Evolutionary conservation across 495 filamentous ascomycete genomes (phyloP), one percentile per base, ranked within the genome.

Genomic region (Penicillium malachiteum): DNA sequence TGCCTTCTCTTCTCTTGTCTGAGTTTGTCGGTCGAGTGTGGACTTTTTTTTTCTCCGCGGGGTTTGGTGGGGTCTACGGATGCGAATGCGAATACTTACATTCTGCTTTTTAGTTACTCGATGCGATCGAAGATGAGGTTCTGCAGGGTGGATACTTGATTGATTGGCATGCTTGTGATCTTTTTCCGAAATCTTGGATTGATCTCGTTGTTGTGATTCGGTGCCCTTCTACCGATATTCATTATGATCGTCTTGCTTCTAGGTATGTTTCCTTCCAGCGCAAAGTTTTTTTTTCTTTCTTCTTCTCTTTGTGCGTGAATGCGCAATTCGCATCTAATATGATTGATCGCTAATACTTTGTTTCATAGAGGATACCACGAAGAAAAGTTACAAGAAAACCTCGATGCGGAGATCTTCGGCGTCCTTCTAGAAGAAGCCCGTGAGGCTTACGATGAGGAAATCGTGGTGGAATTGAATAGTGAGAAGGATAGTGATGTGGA

Each of bases 331-430:
- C 33, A 55, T 47, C 41, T 1, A 44, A 14, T 44, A n/a, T 32
- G 35, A 33, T 12, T 3, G 21, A 13, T 17, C 18, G 14, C n/a
- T 37, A 35, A 16, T 42, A 55, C 18, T 35, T 32, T 14, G 55
- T 37, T 17, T 44, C 40, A 1, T 42, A 89, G 90, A 54, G 84
- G 87, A 54, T 96, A 95, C 67, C 73, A 83, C 64, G 87, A 96
- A 71, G 72, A 79, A 53, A 99, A 99, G 68, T 72, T 99, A 26
- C 88, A 97, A 67, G 94, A 97, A 70, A 99, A 99, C 67, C 70
- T 99, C 37, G 95, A 97, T 73, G 86, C 90, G 31, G 95, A 99
- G 78, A 99, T 99, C 65, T 97, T 97, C 85, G 88, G 96, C 60
- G 88, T 96, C 50, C 76, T 99, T 31, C 71, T 95, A 7, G 87